Conservation (phyloP, 768 basidiomycete species). For the Psilocybe azurescens region DNA sequence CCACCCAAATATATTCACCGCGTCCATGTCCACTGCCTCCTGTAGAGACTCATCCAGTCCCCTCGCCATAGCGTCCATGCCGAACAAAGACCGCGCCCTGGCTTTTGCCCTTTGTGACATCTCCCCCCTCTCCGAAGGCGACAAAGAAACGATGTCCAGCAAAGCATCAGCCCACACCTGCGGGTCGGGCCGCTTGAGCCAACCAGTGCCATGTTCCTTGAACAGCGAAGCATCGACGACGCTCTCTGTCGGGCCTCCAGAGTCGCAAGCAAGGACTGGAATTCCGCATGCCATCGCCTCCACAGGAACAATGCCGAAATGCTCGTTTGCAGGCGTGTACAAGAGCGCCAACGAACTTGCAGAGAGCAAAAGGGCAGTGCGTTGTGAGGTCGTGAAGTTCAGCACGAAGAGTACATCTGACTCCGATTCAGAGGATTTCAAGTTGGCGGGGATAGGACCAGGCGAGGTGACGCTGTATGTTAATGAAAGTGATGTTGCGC, state of each 20-base stretch:
- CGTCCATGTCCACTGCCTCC: conserved; percentile 63
- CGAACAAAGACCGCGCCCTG: conserved; percentile 71
- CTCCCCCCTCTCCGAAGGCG: conserved; percentile 42
- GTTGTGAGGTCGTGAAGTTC: conserved; percentile 87
- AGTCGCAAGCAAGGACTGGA: conserved; percentile 86
- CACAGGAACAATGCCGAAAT: conserved; percentile 96
- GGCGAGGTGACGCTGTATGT: conserved; percentile 64
- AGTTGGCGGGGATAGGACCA: conserved; percentile 38
- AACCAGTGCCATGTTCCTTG: conserved; percentile 67
- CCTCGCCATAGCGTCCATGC: conserved; percentile 75
- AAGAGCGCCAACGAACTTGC: conserved; percentile 74
- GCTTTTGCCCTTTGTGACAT: conserved; percentile 61
- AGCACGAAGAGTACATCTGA: conserved; percentile 87
- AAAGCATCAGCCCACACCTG: conserved; percentile 76
- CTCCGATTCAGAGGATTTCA: conserved; percentile 38
- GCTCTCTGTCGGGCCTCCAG: conserved; percentile 92
- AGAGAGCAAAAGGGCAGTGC: conserved; percentile 77
- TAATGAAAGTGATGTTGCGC: conserved; percentile 58
- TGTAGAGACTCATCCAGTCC: conserved; percentile 59
- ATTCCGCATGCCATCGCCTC: conserved; percentile 94
- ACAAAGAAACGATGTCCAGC: conserved; percentile 56
- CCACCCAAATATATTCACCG: conserved; percentile 27
- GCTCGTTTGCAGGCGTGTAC: conserved; percentile 95
- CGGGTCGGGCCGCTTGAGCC: conserved; percentile 68
- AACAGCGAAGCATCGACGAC: conserved; percentile 42